These are phyloP conservation scores for Kwoniella shandongensis DNA, from an alignment of 768 basidiomycete species.

Conservation along the genomic window DNA sequence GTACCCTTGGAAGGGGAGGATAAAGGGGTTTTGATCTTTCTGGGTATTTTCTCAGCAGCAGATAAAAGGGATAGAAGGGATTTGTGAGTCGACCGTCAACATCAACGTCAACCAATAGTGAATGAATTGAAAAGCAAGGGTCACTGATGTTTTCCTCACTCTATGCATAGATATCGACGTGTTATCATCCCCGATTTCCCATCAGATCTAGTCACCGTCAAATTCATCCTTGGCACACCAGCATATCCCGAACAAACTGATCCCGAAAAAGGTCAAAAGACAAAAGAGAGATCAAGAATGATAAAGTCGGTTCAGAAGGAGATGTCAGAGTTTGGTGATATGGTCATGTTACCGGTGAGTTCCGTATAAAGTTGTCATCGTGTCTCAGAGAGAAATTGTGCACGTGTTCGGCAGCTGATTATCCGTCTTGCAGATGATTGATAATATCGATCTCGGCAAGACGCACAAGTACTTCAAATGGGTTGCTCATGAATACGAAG, in stretches of 20 bases:
- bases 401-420: too few species aligned
- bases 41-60: slow-evolving; percentile 52
- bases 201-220: slow-evolving; percentile 47
- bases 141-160: background rate
- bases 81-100: slow-evolving; percentile 36
- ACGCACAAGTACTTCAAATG: slow-evolving; percentile 54
- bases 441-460: slow-evolving; percentile 54
- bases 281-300: slow-evolving; percentile 23
- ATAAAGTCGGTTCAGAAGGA: slow-evolving; percentile 40
- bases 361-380: too few species aligned
- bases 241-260: slow-evolving; percentile 40
- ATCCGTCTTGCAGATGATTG: slow-evolving; percentile 42
- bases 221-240: slow-evolving; percentile 53
- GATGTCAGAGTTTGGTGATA: slow-evolving; percentile 47
- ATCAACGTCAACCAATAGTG: background rate
- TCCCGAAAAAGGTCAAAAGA: slow-evolving; percentile 38
- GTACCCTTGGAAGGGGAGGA: slow-evolving; percentile 36
- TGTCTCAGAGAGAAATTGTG: too few species aligned
- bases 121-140: too few species aligned
- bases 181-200: slow-evolving; percentile 52
- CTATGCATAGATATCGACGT: slow-evolving; percentile 37
- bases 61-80: slow-evolving; percentile 48
- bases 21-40: slow-evolving; percentile 48
- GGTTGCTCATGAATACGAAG: slow-evolving; percentile 50
- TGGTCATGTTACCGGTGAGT: slow-evolving; percentile 51